Evolutionary conservation across 257 asterid genomes (phyloP).

Genomic region (Nicotiana knightiana): DNA sequence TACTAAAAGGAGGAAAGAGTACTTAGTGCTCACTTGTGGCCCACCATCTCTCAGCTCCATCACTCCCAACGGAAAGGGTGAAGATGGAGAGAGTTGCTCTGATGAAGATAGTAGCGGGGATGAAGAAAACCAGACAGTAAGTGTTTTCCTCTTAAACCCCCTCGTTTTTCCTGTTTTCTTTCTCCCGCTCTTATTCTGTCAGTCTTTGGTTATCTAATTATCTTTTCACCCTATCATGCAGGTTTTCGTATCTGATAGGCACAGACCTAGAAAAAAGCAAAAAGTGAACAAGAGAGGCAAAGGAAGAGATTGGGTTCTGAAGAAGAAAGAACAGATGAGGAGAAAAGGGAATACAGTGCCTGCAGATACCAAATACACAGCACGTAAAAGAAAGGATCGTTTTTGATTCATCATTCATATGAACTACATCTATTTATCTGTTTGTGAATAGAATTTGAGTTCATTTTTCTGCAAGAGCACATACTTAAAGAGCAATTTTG

Average conservation of each 20-base stretch:
- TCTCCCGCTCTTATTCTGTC: background rate
- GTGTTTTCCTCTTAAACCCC: background rate
- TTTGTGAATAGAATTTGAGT: background rate
- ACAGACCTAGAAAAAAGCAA: conserved; percentile 76
- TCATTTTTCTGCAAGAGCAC: background rate
- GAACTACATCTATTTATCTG: background rate
- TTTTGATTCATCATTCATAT: conserved; percentile 23
- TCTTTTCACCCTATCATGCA: conserved; percentile 17
- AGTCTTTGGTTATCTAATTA: background rate
- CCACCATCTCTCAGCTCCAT: conserved; percentile 58
- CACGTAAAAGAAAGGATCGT: conserved; percentile 74
- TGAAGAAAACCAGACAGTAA: conserved; percentile 64
- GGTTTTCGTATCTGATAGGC: conserved; percentile 69
- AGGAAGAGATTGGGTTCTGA: conserved; percentile 70
- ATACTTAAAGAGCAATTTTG: background rate
- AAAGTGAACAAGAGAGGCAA: conserved; percentile 59
- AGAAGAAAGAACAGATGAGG: conserved; percentile 71
- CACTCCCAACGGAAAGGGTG: conserved; percentile 53
- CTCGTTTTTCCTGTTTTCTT: background rate
- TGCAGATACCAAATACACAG: conserved; percentile 68
- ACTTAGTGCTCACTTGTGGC: conserved; percentile 87
- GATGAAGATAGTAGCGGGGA: conserved; percentile 66
- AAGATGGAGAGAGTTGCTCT: conserved; percentile 65
- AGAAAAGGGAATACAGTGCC: conserved; percentile 72
- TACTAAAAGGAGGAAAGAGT: conserved; percentile 78